Evolutionary conservation across 139 green algal genomes (phyloP).

Genomic region (Chlamydomonas schloesseri): DNA sequence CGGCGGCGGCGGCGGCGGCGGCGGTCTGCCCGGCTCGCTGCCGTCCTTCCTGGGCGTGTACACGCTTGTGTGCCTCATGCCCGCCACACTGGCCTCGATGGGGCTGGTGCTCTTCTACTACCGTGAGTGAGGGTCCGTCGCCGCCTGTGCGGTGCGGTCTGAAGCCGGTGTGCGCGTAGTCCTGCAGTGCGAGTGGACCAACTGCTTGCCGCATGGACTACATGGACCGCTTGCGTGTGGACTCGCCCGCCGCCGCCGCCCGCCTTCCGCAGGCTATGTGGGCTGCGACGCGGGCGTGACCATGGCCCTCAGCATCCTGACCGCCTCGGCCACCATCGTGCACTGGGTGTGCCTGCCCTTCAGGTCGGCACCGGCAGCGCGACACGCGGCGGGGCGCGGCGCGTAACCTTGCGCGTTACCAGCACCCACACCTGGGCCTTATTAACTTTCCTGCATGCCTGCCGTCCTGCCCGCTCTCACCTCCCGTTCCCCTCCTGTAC

Average conservation of each 20-base stretch:
- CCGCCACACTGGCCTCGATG: constrained; percentile 8
- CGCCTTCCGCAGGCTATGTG: background rate
- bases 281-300: constrained; percentile 13
- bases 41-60: constrained; percentile 40
- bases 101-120: constrained; percentile 36
- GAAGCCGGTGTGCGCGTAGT: too few species aligned
- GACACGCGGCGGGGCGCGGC: too few species aligned
- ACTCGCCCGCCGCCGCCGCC: too few species aligned
- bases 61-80: constrained; percentile 38
- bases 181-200: too few species aligned
- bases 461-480: background rate
- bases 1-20: background rate
- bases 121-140: background rate
- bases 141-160: background rate
- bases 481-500: background rate
- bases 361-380: too few species aligned
- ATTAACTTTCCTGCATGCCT: too few species aligned
- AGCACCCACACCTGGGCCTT: too few species aligned
- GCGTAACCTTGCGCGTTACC: too few species aligned
- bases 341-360: constrained; percentile 37
- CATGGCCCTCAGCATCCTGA: constrained; percentile 35
- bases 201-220: too few species aligned
- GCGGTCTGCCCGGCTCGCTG: background rate
- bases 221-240: too few species aligned
- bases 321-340: constrained; percentile 10